Evolutionary conservation across 78 protist genomes (phyloP).

Genomic region (Speleostelium caveatum): DNA sequence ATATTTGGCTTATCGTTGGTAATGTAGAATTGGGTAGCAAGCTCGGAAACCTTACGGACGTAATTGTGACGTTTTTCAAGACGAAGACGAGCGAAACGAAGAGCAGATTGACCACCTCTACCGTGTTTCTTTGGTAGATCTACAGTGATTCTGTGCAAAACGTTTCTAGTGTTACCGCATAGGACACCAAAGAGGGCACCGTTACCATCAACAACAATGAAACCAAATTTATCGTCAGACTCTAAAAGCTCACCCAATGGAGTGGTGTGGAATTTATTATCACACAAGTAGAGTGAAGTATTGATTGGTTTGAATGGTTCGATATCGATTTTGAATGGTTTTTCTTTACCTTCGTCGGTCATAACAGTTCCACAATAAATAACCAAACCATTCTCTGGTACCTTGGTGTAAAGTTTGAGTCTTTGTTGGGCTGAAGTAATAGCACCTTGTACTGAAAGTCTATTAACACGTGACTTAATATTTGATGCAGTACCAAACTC

Average conservation of each 20-base stretch:
- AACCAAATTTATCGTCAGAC: conserved; percentile 97
- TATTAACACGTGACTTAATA: conserved; percentile 98
- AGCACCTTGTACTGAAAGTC: conserved; percentile 95
- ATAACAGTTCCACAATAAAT: conserved; percentile 99
- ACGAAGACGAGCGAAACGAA: conserved; percentile 99
- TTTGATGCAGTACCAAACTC: conserved; percentile 99
- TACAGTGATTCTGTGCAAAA: conserved; percentile 97
- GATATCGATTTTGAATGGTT: conserved; percentile 96
- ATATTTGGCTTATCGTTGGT: conserved; percentile 98
- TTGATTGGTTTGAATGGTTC: conserved; percentile 99
- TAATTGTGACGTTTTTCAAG: conserved; percentile 99
- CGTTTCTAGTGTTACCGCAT: conserved; percentile 96
- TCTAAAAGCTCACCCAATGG: conserved; percentile 96
- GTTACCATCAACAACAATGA: conserved; percentile 98
- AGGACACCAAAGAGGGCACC: conserved; percentile 98
- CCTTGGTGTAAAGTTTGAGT: conserved; percentile 90
- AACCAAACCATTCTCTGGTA: conserved; percentile 98
- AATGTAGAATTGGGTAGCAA: conserved; percentile 95
- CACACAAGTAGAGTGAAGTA: conserved; percentile 99
- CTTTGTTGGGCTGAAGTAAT: conserved; percentile 97
- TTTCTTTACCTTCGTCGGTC: conserved; percentile 98
- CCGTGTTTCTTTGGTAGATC: conserved; percentile 99
- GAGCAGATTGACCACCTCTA: conserved; percentile 99
- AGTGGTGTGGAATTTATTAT: conserved; percentile 99
- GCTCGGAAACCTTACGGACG: conserved; percentile 97